Evolutionary conservation across 164 flowering plant species (phyloP), one percentile per base, ranked within the genome.

Genomic region (Chimonanthus salicifolius): DNA sequence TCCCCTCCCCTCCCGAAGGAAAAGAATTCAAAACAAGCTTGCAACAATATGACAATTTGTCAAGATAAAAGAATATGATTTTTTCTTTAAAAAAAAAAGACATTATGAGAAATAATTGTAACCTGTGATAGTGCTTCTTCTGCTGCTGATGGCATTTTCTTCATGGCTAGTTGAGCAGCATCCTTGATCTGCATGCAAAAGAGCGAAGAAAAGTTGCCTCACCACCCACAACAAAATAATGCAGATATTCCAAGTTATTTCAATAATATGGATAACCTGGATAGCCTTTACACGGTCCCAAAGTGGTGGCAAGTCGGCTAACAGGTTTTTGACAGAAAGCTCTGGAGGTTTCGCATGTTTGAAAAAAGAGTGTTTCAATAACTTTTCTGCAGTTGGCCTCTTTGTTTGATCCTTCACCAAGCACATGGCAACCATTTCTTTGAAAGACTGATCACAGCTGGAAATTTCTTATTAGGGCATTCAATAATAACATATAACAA

Each of bases 401-500:
- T 92, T 92, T 65, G 94, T 87, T 84, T 86, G 99, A 87, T 96
- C 99, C 89, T 96, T 96, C 87, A 96, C 98, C 89, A 96, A 87
- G 87, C 99, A 96, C 99, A 96, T 96, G 73, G 99, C 97, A 83
- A 96, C 98, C 99, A 96, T 88, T 83, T 96, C 99, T 85, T 94
- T 96, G 75, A 96, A 96, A 70, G 98, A 87, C 99, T 96, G 96
- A 78, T 83, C 71, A 88, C 89, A 85, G 83, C 89, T 80, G 85
- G 83, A 86, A 83, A 78, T 77, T 80, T 75, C 81, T 72, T 78
- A 88, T 88, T 85, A 92, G 92, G 79, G 85, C 50, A 72, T 72
- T 64, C 49, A 65, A 69, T 21, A 63, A 76, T 47, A 33, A 33
- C 33, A 33, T 33, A 33, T 33, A 33, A 33, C 33, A 33, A 33